Conservation (phyloP, 2,329 filamentous ascomycete genomes). For the Coniochaeta sp. region DNA sequence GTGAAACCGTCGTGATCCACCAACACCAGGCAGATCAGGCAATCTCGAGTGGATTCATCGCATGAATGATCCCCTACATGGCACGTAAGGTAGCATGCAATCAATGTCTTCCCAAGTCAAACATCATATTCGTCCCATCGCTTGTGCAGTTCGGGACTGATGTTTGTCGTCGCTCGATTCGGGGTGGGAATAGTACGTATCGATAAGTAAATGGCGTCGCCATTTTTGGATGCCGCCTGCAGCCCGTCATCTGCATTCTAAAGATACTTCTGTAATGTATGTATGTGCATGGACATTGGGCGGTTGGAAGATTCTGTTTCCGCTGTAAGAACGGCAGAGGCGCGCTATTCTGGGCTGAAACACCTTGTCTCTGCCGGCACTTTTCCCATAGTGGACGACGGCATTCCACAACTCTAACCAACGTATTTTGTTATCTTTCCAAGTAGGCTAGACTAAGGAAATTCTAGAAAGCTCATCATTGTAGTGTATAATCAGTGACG, state of each 20-base stretch:
- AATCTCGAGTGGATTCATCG: neutral
- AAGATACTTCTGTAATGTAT: neutral
- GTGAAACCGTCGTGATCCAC: neutral
- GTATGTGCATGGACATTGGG: no score
- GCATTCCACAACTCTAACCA: neutral
- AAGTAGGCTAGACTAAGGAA: no score
- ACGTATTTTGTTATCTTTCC: neutral
- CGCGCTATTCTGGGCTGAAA: slow-evolving; percentile 12
- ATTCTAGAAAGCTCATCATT: neutral
- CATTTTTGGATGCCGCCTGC: neutral
- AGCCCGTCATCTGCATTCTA: neutral
- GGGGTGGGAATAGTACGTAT: neutral
- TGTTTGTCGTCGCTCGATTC: neutral
- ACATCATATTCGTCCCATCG: neutral
- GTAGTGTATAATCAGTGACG: no score
- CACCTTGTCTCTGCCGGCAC: neutral
- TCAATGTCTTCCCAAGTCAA: neutral
- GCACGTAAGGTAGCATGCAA: no score
- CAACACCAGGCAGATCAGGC: neutral
- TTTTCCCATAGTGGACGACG: neutral
- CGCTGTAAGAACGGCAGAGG: slow-evolving; percentile 11
- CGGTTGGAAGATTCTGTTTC: slow-evolving; percentile 13
- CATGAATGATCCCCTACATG: neutral
- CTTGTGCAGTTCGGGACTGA: neutral
- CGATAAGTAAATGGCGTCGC: neutral